phyloP scores from a whole-genome alignment of 768 basidiomycete species.

The Exidia glandulosa region DNA sequence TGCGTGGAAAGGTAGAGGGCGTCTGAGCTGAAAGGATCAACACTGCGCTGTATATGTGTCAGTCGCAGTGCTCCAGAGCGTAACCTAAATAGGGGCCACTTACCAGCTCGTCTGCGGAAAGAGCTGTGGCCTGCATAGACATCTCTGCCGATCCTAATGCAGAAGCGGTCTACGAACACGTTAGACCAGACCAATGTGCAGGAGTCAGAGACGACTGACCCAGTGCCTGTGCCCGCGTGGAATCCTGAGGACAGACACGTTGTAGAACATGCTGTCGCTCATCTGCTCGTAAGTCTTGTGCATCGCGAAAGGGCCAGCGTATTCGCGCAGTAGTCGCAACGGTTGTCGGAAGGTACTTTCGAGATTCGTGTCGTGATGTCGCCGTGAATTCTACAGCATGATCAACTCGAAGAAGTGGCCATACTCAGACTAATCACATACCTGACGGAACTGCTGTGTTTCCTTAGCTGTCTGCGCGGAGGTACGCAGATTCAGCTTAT shows the following conservation, averaged over 20 bases:
- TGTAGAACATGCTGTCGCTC: constrained; percentile 20
- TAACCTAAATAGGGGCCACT: neutral
- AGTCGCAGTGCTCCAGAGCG: neutral
- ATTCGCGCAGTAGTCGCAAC: constrained; percentile 13
- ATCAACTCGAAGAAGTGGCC: neutral
- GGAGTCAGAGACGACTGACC: constrained; percentile 12
- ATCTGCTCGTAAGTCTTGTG: constrained; percentile 22
- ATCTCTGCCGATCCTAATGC: neutral
- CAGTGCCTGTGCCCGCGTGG: constrained; percentile 18
- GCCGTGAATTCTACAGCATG: constrained; percentile 14
- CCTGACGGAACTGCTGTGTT: constrained; percentile 8
- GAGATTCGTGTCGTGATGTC: constrained; percentile 15
- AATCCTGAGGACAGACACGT: constrained; percentile 11
- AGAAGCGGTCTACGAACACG: neutral
- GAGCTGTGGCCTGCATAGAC: neutral
- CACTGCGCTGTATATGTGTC: neutral
- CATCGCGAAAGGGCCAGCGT: constrained; percentile 21
- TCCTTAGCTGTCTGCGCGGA: constrained; percentile 10
- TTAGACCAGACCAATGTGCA: neutral
- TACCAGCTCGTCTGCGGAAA: neutral
- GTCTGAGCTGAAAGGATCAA: constrained; percentile 21
- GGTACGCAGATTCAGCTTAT: constrained; percentile 16
- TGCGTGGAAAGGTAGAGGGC: constrained; percentile 16
- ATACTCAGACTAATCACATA: neutral
- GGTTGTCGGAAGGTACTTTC: constrained; percentile 19